Percentiles rank a stretch among this genome's conserved stretches.
Evolutionary conservation across 2,329 filamentous ascomycete genomes (phyloP).

Genomic region (Phyllosticta ampelicida): DNA sequence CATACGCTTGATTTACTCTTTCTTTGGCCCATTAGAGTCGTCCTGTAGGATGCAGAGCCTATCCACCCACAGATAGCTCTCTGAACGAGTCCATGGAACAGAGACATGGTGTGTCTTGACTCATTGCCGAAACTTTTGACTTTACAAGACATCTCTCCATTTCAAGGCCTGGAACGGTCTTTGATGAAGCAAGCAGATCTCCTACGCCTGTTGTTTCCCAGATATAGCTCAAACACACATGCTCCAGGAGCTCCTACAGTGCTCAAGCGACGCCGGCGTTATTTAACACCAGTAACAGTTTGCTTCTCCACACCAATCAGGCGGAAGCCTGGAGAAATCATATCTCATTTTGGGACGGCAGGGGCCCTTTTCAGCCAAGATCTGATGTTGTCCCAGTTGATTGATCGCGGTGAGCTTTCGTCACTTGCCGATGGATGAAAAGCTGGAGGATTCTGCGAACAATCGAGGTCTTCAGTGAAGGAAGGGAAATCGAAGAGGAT

Average conservation of each 20-base stretch:
- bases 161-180: background rate
- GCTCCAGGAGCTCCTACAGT: background rate
- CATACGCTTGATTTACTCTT: background rate
- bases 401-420: too few relatives aligned
- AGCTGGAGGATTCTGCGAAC: too few relatives aligned
- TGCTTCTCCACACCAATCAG: background rate
- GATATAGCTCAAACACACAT: background rate
- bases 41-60: constrained; percentile 10
- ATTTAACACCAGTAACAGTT: too few relatives aligned
- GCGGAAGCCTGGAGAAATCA: background rate
- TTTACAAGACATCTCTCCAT: background rate
- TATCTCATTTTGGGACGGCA: too few relatives aligned
- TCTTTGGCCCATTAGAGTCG: background rate
- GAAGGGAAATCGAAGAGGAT: too few relatives aligned
- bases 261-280: background rate
- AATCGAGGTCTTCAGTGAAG: too few relatives aligned
- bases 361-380: too few relatives aligned
- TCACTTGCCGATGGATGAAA: too few relatives aligned
- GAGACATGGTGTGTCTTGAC: constrained; percentile 9
- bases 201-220: background rate
- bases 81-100: background rate
- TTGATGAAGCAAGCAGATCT: background rate
- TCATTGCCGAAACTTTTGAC: background rate
- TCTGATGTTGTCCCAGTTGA: too few relatives aligned
- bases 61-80: constrained; percentile 12